Evolutionary conservation across 2,329 filamentous ascomycete species (phyloP), one percentile per base, ranked within the genome.

Genomic region (Cordyceps militaris): DNA sequence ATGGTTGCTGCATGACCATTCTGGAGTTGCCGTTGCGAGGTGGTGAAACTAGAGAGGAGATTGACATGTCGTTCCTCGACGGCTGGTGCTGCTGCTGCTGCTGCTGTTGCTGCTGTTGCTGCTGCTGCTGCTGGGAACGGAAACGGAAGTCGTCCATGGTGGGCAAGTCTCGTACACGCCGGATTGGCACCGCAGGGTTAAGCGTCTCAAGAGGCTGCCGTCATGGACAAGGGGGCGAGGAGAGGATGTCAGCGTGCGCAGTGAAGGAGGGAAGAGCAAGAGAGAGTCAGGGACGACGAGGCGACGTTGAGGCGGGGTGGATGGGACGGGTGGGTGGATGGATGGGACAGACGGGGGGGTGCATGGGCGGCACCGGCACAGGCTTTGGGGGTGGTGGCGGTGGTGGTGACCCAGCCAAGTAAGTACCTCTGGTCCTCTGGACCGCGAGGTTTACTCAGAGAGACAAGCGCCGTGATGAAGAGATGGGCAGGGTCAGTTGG

Each of bases 61-160:
- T 89, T 63, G 86, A 78, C 66, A 83, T 76, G 68, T 96, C 91
- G 74, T 87, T 88, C 66, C 86, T 84, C 57, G 89, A 84, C 65
- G 89, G 89, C 73, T 88, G 85, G 73, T 91, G 86, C 28, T 44
- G 42, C 40, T 43, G 40, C 19, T 42, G 49, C 34, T 36, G 34
- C 13, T 38, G 34, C 1, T 36, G 34, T 5, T 36, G 34, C 13
- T 36, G 34, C 11, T 36, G 34, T 4, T 36, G 34, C 21, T 43
- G 50, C 11, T 43, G 51, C 28, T 23, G 32, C 53, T 56, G 53
- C 42, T 55, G 52, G 69, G 82, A 82, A 66, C 87, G 85, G 74
- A 88, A 92, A 71, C 87, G 86, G 73, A 89, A 78, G 74, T 91
- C 88, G 74, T 93, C 89, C 82, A 90, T 88, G 66, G 40, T 61